Conservation (phyloP, 192 early-diverging fungal species). For the Coemansia biformis region DNA sequence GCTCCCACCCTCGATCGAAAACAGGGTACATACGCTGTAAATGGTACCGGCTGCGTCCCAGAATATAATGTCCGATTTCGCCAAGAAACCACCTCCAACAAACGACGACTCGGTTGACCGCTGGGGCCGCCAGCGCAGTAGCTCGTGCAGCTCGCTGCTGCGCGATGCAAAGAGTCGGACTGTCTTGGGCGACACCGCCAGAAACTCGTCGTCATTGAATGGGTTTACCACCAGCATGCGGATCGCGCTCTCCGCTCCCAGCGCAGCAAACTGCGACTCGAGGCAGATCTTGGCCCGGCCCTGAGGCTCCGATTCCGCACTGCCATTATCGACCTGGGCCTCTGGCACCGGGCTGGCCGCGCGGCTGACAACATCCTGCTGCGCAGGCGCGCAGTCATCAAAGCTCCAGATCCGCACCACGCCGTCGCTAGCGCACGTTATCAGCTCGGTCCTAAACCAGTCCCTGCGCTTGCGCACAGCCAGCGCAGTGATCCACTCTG, state of each 20-base stretch:
- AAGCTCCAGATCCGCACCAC: slow-evolving; percentile 43
- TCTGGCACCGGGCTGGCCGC: slow-evolving; percentile 18
- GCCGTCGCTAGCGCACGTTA: slow-evolving; percentile 41
- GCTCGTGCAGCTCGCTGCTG: slow-evolving; percentile 33
- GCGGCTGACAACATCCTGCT: slow-evolving; percentile 37
- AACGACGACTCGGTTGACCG: slow-evolving; percentile 17
- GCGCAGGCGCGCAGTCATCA: too few species aligned
- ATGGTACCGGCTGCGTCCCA: slow-evolving; percentile 46
- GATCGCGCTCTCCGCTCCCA: slow-evolving; percentile 23
- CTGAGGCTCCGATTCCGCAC: background rate
- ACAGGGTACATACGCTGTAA: slow-evolving; percentile 40
- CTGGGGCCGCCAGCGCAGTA: slow-evolving; percentile 42
- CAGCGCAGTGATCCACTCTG: slow-evolving; percentile 37
- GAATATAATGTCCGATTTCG: slow-evolving; percentile 28
- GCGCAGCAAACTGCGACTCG: slow-evolving; percentile 29
- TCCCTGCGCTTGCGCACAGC: slow-evolving; percentile 40
- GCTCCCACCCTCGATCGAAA: slow-evolving; percentile 43
- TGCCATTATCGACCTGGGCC: background rate
- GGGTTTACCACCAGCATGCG: slow-evolving; percentile 26
- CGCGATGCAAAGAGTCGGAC: slow-evolving; percentile 44
- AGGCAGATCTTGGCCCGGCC: slow-evolving; percentile 12
- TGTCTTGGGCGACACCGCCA: slow-evolving; percentile 29
- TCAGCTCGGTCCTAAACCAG: slow-evolving; percentile 41
- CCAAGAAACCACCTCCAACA: slow-evolving; percentile 35
- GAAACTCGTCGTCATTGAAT: slow-evolving; percentile 46